phyloP scores from a whole-genome alignment of 1,284 basidiomycete species.

The Gymnopus androsaceus region DNA sequence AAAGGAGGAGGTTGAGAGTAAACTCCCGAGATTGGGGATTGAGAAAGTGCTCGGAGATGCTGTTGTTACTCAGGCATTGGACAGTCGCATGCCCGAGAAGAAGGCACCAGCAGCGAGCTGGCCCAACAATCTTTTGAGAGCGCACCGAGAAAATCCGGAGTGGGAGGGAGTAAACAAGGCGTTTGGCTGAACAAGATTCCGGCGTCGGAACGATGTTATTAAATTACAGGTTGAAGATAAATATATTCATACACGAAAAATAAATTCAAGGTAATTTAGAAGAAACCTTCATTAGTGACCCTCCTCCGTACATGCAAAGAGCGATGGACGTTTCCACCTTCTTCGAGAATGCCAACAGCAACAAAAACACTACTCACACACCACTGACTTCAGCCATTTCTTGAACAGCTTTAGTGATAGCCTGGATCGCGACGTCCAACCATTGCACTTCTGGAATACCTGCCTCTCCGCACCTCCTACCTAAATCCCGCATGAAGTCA shows the following conservation, averaged over 20 bases:
- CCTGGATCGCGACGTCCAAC: neutral
- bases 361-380: no score
- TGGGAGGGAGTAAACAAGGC: slow-evolving; percentile 1
- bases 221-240: no score
- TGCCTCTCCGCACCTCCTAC: neutral
- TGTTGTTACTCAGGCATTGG: slow-evolving; percentile 1
- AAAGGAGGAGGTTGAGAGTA: neutral
- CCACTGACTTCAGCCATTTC: neutral
- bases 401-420: neutral
- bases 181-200: no score
- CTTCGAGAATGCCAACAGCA: no score
- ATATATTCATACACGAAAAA: no score
- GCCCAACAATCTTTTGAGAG: slow-evolving; percentile 2
- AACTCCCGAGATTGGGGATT: neutral
- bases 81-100: neutral
- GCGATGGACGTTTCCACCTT: no score
- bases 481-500: neutral
- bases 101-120: slow-evolving; percentile 7
- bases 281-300: no score
- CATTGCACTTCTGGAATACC: slow-evolving; percentile 6
- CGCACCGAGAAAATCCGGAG: neutral
- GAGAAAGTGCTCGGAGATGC: slow-evolving; percentile 7
- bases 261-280: no score
- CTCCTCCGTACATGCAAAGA: no score
- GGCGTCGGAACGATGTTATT: no score